Evolutionary conservation across 176 grass and related monocot genomes (phyloP).

Genomic region (Stipa capillata): DNA sequence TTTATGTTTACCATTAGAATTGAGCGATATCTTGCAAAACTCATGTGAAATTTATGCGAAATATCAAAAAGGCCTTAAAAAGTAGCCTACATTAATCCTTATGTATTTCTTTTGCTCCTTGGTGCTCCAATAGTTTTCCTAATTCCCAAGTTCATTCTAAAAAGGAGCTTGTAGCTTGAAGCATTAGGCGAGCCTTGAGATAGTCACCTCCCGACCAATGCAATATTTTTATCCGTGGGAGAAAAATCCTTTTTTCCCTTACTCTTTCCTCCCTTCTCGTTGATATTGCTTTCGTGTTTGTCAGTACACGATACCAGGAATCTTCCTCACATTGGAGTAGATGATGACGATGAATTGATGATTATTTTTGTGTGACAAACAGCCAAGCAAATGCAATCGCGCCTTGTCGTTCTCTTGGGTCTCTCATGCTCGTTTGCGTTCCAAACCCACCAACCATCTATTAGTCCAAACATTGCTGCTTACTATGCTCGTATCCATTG

Average conservation of each 20-base stretch:
- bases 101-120: too few relatives aligned
- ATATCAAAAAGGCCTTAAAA: too few relatives aligned
- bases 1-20: too few relatives aligned
- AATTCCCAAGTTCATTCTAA: too few relatives aligned
- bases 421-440: background rate
- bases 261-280: background rate
- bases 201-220: too few relatives aligned
- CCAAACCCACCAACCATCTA: background rate
- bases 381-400: background rate
- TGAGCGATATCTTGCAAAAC: too few relatives aligned
- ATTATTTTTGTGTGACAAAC: background rate
- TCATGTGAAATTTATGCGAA: too few relatives aligned
- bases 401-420: background rate
- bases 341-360: background rate
- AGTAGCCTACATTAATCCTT: too few relatives aligned
- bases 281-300: background rate
- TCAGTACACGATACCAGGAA: background rate
- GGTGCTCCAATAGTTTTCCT: too few relatives aligned
- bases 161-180: too few relatives aligned
- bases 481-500: background rate
- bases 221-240: background rate
- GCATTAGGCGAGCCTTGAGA: too few relatives aligned
- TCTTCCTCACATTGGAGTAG: background rate
- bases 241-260: background rate
- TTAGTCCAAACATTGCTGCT: background rate